Evolutionary conservation across 352 stramenopile species (phyloP).

Genomic region (Globisporangium recalcitrans): DNA sequence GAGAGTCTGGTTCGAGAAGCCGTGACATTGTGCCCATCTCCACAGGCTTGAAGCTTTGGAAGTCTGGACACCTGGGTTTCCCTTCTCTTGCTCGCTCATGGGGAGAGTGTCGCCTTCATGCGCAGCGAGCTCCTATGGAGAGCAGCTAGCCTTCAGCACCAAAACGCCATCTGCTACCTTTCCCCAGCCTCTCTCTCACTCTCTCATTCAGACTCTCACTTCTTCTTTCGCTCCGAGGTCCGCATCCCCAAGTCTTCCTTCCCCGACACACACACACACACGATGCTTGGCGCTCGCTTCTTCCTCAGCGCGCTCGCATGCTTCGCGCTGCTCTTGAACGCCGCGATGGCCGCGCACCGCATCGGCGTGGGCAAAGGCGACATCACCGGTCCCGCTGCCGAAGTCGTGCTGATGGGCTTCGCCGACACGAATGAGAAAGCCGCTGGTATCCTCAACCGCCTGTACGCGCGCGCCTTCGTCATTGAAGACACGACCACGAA

Average conservation of each 20-base stretch:
- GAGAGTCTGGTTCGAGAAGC: neutral
- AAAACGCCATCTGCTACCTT: neutral
- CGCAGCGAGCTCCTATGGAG: neutral
- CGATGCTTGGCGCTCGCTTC: constrained; percentile 4
- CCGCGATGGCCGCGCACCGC: constrained; percentile 23
- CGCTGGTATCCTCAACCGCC: constrained; percentile 51
- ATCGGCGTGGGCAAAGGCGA: constrained; percentile 56
- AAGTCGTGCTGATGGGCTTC: constrained; percentile 70
- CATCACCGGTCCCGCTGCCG: constrained; percentile 51
- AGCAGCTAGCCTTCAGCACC: neutral
- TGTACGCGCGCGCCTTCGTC: constrained; percentile 62
- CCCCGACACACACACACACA: neutral
- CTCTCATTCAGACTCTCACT: neutral
- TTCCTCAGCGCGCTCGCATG: constrained; percentile 5
- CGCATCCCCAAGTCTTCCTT: neutral
- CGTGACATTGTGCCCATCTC: neutral
- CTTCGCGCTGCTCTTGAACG: constrained; percentile 9
- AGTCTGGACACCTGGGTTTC: too few species aligned
- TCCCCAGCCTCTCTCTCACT: neutral
- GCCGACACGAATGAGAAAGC: constrained; percentile 40
- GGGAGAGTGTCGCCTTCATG: neutral
- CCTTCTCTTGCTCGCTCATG: neutral
- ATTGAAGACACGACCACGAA: constrained; percentile 36
- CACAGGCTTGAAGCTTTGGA: neutral
- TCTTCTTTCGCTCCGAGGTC: constrained; percentile 6